phyloP scores from a whole-genome alignment of 208 protist genomes.

The Leishmania martiniquensis region DNA sequence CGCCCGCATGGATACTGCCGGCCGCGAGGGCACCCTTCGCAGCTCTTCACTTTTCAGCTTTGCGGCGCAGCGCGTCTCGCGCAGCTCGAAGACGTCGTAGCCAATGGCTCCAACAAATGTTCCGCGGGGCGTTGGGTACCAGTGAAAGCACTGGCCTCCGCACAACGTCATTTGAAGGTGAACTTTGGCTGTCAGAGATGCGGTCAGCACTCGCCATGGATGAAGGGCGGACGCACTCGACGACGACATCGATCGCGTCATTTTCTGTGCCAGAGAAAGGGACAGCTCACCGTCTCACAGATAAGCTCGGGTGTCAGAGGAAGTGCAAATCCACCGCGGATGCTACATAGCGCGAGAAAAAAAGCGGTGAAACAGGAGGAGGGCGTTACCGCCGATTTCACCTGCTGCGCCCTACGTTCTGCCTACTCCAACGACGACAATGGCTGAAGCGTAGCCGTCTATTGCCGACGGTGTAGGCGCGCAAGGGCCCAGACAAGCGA shows the following conservation, averaged over 20 bases:
- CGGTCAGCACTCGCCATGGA: constrained; percentile 38
- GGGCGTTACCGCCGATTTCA: not conserved
- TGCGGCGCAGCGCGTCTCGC: constrained; percentile 9
- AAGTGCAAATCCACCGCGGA: no score
- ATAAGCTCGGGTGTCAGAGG: no score
- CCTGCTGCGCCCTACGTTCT: not conserved
- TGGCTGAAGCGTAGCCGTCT: not conserved
- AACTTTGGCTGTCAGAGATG: constrained; percentile 34
- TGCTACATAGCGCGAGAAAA: not conserved
- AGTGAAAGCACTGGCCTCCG: constrained; percentile 84
- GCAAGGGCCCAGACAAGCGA: not conserved
- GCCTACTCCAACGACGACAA: not conserved
- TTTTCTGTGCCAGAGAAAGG: no score
- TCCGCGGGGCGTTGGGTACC: constrained; percentile 42
- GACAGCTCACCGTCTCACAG: no score
- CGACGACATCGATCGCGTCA: not conserved
- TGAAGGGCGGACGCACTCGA: no score
- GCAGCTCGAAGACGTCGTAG: constrained; percentile 55
- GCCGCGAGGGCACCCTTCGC: not conserved
- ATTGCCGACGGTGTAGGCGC: not conserved
- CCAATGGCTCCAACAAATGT: constrained; percentile 61
- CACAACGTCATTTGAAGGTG: constrained; percentile 62
- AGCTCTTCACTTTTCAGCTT: not conserved
- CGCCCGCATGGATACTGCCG: not conserved
- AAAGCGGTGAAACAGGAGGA: not conserved